Conservation (phyloP, 106 monocot species). For the Apostasia shenzhenica region DNA sequence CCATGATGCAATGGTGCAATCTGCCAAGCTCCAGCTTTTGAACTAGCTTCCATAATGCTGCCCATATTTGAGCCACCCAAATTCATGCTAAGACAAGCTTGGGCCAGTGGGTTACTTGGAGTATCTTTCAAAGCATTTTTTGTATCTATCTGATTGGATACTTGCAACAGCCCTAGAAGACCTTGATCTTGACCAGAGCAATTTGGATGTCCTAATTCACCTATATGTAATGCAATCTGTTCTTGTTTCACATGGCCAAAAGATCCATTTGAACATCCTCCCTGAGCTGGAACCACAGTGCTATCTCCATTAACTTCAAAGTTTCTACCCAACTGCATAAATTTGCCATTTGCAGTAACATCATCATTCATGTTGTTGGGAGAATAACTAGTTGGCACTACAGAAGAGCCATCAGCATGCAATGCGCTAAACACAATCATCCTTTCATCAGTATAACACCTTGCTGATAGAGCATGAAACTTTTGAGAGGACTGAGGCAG, state of each 20-base stretch:
- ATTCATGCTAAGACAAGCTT: conserved; percentile 47
- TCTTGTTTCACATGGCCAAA: conserved; percentile 38
- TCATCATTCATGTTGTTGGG: conserved; percentile 20
- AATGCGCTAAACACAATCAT: conserved; percentile 14
- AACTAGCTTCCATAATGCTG: conserved; percentile 24
- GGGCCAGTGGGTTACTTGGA: conserved; percentile 18
- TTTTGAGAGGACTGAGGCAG: conserved; percentile 20
- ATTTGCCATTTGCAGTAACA: conserved; percentile 17
- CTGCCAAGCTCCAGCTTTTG: conserved; percentile 16
- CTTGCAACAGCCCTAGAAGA: conserved; percentile 18
- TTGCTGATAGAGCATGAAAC: conserved; percentile 21
- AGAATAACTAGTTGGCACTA: conserved; percentile 5
- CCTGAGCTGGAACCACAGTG: conserved; percentile 20
- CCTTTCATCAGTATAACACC: conserved; percentile 27
- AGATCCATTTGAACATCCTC: conserved; percentile 30
- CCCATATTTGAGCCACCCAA: conserved; percentile 41
- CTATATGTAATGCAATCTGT: conserved; percentile 23
- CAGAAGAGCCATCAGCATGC: conserved; percentile 15
- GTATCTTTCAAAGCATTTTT: conserved; percentile 28
- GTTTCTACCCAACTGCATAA: conserved; percentile 15
- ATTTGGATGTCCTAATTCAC: conserved; percentile 22
- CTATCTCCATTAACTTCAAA: conserved; percentile 25
- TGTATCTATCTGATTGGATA: conserved; percentile 10
- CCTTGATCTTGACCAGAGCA: conserved; percentile 27
- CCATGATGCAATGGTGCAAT: conserved; percentile 15